These are phyloP conservation scores for Leucocoprinus birnbaumii DNA, from an alignment of 768 basidiomycete genomes.

Conservation along the genomic window DNA sequence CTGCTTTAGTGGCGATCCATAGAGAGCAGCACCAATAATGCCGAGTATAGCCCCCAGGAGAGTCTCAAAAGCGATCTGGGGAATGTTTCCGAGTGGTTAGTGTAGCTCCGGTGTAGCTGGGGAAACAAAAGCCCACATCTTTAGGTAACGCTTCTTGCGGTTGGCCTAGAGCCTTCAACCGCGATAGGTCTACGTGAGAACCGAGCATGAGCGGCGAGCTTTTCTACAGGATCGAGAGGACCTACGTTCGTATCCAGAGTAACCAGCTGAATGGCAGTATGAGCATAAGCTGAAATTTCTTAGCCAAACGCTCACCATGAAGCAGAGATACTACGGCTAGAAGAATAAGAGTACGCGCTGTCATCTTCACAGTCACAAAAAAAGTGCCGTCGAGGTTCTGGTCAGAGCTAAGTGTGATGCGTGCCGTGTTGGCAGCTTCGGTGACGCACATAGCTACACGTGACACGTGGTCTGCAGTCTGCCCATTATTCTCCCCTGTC, in stretches of 20 bases:
- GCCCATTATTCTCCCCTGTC: neutral
- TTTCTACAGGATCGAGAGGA: conserved; percentile 10
- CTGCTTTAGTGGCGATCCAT: conserved; percentile 67
- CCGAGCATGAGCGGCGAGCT: conserved; percentile 4
- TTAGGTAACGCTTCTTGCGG: conserved; percentile 65
- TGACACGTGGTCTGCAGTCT: conserved; percentile 14
- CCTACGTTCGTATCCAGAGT: conserved; percentile 79
- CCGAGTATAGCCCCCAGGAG: conserved; percentile 63
- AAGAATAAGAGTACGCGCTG: conserved; percentile 42
- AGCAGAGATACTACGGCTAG: conserved; percentile 46
- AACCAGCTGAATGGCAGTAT: conserved; percentile 51
- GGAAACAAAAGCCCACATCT: conserved; percentile 41
- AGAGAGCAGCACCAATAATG: conserved; percentile 70
- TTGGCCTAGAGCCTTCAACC: conserved; percentile 69
- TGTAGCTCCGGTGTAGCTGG: neutral
- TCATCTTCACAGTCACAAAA: too few species aligned
- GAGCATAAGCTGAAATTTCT: conserved; percentile 4
- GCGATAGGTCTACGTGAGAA: conserved; percentile 60
- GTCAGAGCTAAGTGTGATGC: neutral
- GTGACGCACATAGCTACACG: conserved; percentile 22
- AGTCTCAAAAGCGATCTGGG: conserved; percentile 67
- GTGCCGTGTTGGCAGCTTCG: neutral
- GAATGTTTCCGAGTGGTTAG: neutral
- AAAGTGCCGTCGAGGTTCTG: neutral
- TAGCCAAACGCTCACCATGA: conserved; percentile 42